Evolutionary conservation across 192 early-diverging fungal species (phyloP).

Genomic region (Geranomyces variabilis): DNA sequence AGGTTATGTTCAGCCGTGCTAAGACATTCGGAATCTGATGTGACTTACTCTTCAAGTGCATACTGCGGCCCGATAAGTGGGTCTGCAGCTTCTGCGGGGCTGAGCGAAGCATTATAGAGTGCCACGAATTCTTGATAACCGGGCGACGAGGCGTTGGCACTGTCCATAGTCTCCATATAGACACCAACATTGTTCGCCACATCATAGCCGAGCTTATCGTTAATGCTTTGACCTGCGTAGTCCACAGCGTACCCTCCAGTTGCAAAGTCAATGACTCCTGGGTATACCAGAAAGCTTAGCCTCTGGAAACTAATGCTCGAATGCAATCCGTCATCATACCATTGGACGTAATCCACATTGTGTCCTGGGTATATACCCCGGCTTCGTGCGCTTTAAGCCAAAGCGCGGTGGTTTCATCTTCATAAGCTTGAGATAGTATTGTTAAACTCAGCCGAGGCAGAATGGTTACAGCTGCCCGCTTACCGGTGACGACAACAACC

Average conservation of each 20-base stretch:
- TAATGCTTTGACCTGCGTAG: background rate
- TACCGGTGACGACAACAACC: background rate
- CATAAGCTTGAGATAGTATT: background rate
- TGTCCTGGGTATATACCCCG: background rate
- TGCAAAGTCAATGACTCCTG: background rate
- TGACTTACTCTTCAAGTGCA: too few relatives aligned
- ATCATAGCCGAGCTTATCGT: background rate
- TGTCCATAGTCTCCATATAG: background rate
- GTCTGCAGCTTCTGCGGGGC: too few relatives aligned
- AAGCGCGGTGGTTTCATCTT: background rate
- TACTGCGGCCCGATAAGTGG: too few relatives aligned
- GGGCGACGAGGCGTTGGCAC: background rate
- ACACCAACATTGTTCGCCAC: background rate
- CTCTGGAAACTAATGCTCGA: background rate
- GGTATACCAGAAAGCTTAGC: background rate
- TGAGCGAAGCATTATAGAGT: too few relatives aligned
- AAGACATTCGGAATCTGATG: too few relatives aligned
- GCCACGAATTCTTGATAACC: background rate
- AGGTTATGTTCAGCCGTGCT: too few relatives aligned
- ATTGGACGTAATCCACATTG: conserved; percentile 9
- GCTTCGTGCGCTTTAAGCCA: background rate
- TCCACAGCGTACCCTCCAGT: background rate
- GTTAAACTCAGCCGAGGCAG: background rate
- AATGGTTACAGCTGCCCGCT: background rate
- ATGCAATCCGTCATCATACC: too few relatives aligned